phyloP scores from a whole-genome alignment of 331 rosid species.

The Stylosanthes scabra region DNA sequence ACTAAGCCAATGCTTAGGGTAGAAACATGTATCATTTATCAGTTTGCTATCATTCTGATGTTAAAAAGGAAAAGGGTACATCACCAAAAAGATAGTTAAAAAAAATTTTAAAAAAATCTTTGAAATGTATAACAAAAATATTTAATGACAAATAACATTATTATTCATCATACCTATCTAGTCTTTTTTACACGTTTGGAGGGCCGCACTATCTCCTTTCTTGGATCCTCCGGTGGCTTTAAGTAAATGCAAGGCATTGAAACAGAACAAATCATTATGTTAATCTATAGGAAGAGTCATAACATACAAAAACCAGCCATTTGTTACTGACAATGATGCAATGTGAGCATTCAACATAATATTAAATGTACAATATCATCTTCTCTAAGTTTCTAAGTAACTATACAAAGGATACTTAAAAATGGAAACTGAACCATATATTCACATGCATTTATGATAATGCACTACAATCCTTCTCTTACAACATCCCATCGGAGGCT shows the following conservation, averaged over 20 bases:
- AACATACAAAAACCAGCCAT: background rate
- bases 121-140: background rate
- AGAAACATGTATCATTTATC: no score
- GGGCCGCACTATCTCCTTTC: conserved; percentile 62
- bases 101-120: no score
- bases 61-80: no score
- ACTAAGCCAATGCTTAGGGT: no score
- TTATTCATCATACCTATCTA: conserved; percentile 40
- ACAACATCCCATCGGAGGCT: background rate
- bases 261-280: conserved; percentile 18
- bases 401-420: background rate
- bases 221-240: conserved; percentile 59
- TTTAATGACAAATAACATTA: conserved; percentile 4
- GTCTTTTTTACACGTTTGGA: conserved; percentile 61
- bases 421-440: background rate
- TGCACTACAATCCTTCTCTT: background rate
- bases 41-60: no score
- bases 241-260: conserved; percentile 61
- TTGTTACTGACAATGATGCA: background rate
- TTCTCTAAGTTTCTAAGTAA: background rate
- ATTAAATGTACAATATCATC: background rate
- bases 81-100: no score
- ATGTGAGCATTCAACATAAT: background rate
- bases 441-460: background rate
- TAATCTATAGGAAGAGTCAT: background rate